Percentiles rank a stretch among this genome's conserved stretches.
phyloP scores from a whole-genome alignment of 1,284 basidiomycete genomes.

The Microbotryum saponariae region DNA sequence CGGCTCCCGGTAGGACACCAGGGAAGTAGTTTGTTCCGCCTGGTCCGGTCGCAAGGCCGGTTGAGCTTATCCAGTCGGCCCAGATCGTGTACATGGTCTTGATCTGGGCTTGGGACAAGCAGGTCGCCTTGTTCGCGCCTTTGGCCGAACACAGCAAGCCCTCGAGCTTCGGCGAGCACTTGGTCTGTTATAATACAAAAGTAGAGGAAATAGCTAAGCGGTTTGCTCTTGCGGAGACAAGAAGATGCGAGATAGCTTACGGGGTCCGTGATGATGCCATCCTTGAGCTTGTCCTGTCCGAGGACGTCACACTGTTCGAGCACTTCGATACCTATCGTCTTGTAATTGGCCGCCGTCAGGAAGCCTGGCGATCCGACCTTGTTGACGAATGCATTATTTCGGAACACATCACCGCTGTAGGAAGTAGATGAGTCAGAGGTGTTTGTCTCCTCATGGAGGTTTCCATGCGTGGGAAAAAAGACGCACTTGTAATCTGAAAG shows the following conservation, averaged over 20 bases:
- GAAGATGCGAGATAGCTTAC: too few relatives aligned
- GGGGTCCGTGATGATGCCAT: conserved; percentile 35
- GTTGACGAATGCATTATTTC: conserved; percentile 31
- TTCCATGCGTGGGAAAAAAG: conserved; percentile 7
- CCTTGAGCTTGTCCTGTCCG: conserved; percentile 33
- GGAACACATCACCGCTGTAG: conserved; percentile 7
- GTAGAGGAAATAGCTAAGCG: too few relatives aligned
- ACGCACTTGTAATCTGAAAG: not conserved
- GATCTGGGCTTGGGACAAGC: conserved; percentile 23
- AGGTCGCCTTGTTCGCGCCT: conserved; percentile 17
- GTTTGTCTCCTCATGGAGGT: conserved; percentile 5
- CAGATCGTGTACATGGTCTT: conserved; percentile 29
- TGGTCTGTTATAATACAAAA: not conserved
- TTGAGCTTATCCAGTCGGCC: conserved; percentile 10
- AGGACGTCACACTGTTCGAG: conserved; percentile 35
- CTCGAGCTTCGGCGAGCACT: conserved; percentile 28
- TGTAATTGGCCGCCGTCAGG: conserved; percentile 20
- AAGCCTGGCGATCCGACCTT: conserved; percentile 9
- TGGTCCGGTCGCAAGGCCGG: not conserved
- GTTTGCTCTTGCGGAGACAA: too few relatives aligned
- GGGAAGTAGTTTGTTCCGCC: conserved; percentile 22
- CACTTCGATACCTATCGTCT: conserved; percentile 28
- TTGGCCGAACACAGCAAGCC: conserved; percentile 16
- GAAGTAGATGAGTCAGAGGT: not conserved
- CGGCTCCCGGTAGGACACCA: conserved; percentile 27